A percentile compares a stretch with the other conserved stretches of the same genome.
Evolutionary conservation across 2,329 filamentous ascomycete species (phyloP).

Genomic region (Ceratocystis variospora): DNA sequence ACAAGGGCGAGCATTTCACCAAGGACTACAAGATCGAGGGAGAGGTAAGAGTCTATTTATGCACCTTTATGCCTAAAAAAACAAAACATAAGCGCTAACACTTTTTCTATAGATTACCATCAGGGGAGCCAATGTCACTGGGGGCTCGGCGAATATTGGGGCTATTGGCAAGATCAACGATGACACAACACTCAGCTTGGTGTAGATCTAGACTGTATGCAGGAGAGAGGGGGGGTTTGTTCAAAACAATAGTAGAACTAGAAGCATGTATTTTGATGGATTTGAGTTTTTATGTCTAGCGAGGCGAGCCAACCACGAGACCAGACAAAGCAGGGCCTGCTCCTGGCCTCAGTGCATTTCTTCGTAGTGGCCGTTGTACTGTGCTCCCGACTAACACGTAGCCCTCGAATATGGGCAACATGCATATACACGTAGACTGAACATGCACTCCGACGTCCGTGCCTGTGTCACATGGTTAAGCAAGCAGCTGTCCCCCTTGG

Average conservation of each 20-base stretch:
- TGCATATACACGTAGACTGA: neutral
- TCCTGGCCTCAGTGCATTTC: neutral
- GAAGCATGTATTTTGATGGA: slow-evolving; percentile 1
- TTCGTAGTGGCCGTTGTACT: neutral
- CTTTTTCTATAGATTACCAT: slow-evolving; percentile 11
- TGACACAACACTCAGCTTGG: slow-evolving; percentile 58
- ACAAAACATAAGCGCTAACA: neutral
- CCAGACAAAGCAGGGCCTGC: neutral
- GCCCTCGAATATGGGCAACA: neutral
- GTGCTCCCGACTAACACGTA: neutral
- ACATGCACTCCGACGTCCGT: neutral
- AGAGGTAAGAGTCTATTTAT: slow-evolving; percentile 35
- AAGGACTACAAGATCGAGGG: slow-evolving; percentile 49
- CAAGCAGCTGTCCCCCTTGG: neutral
- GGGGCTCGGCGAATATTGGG: slow-evolving; percentile 49
- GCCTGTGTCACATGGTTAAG: neutral
- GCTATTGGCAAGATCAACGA: slow-evolving; percentile 50
- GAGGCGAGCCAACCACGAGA: neutral
- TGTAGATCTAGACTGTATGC: slow-evolving; percentile 22
- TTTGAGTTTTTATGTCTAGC: neutral
- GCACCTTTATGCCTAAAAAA: neutral
- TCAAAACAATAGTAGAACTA: neutral
- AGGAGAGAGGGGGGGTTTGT: neutral
- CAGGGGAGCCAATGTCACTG: slow-evolving; percentile 43
- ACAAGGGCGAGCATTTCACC: slow-evolving; percentile 46